These are phyloP conservation scores for Lactarius pseudohatsudake DNA, from an alignment of 768 basidiomycete genomes.

Conservation along the genomic window DNA sequence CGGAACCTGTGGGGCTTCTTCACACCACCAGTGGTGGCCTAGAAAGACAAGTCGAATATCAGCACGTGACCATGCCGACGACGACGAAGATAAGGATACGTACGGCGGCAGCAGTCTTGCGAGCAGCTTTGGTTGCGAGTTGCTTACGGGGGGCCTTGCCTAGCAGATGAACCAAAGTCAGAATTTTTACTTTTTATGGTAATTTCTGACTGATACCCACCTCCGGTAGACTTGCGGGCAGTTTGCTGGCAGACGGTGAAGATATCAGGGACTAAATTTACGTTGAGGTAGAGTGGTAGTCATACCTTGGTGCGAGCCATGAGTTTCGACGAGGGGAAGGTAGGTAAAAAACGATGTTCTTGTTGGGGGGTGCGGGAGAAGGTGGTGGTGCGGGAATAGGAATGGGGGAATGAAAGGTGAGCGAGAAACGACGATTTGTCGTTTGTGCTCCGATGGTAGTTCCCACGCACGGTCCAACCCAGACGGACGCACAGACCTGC, in stretches of 20 bases:
- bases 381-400: constrained; percentile 26
- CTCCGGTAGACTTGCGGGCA: constrained; percentile 98
- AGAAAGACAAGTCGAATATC: constrained; percentile 8
- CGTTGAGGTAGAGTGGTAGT: constrained; percentile 12
- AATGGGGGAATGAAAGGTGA: constrained; percentile 15
- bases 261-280: constrained; percentile 29
- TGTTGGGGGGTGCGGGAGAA: constrained; percentile 22
- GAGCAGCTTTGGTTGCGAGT: constrained; percentile 93
- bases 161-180: constrained; percentile 38
- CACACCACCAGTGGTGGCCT: constrained; percentile 91
- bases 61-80: constrained; percentile 31
- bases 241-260: constrained; percentile 71
- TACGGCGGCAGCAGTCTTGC: constrained; percentile 78
- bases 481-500: constrained; percentile 24
- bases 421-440: constrained; percentile 30
- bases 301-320: constrained; percentile 91
- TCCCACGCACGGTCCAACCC: constrained; percentile 29
- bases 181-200: constrained; percentile 29
- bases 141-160: constrained; percentile 92
- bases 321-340: constrained; percentile 28
- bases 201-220: constrained; percentile 48
- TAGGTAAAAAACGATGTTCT: constrained; percentile 21
- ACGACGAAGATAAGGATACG: constrained; percentile 39
- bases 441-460: constrained; percentile 30
- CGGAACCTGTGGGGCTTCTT: constrained; percentile 99